These are phyloP conservation scores for Ceratocystis cacaofunesta DNA, from an alignment of 2,329 filamentous ascomycete genomes.

Conservation along the genomic window DNA sequence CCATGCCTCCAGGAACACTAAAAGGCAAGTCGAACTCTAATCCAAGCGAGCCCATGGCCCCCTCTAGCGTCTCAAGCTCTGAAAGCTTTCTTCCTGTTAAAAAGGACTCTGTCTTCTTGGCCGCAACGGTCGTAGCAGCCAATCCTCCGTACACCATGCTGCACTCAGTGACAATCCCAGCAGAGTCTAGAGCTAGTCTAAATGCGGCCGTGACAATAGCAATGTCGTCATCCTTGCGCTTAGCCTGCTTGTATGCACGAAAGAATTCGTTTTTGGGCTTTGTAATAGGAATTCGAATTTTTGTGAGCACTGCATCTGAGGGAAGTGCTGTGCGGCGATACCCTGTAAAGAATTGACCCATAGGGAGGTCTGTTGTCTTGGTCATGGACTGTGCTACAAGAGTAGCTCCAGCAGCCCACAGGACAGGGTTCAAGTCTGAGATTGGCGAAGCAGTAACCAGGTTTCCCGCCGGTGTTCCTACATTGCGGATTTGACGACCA, in stretches of 20 bases:
- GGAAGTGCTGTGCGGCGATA: slow-evolving; percentile 76
- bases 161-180: slow-evolving; percentile 54
- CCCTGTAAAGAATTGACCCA: slow-evolving; percentile 82
- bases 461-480: slow-evolving; percentile 93
- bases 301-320: slow-evolving; percentile 68
- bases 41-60: slow-evolving; percentile 77
- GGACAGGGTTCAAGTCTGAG: slow-evolving; percentile 86
- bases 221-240: slow-evolving; percentile 95
- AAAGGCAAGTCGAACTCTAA: slow-evolving; percentile 79
- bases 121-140: slow-evolving; percentile 81
- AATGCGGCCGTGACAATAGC: slow-evolving; percentile 88
- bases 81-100: slow-evolving; percentile 66
- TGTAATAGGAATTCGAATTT: slow-evolving; percentile 70
- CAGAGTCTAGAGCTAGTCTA: slow-evolving; percentile 54
- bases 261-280: slow-evolving; percentile 66
- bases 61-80: slow-evolving; percentile 71
- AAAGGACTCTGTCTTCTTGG: slow-evolving; percentile 61
- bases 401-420: slow-evolving; percentile 73
- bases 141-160: slow-evolving; percentile 89
- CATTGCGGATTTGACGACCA: slow-evolving; percentile 87
- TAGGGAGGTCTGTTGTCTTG: slow-evolving; percentile 69
- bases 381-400: slow-evolving; percentile 64
- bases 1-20: slow-evolving; percentile 92
- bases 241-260: slow-evolving; percentile 86
- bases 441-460: slow-evolving; percentile 90